These are phyloP conservation scores for Aristolochia fimbriata DNA, from an alignment of 164 flowering plant genomes.

Conservation along the genomic window DNA sequence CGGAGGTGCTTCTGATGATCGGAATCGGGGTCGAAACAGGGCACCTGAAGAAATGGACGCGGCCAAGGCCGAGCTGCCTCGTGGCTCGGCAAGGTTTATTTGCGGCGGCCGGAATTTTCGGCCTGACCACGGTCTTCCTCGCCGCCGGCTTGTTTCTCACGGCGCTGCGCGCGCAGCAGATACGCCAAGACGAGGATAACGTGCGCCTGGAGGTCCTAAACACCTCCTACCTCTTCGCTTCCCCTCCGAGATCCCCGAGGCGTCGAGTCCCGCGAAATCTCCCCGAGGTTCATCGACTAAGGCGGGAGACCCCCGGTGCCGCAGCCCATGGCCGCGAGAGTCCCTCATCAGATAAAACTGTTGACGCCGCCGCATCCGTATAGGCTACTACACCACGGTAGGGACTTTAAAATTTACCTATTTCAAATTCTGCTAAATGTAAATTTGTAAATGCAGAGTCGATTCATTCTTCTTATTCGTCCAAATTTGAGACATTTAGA, in stretches of 20 bases:
- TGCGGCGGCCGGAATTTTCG: constrained; percentile 65
- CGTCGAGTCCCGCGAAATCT: constrained; percentile 9
- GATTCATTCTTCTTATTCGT: too few species aligned
- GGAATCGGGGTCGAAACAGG: constrained; percentile 84
- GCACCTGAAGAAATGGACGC: constrained; percentile 53
- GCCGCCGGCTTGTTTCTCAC: constrained; percentile 62
- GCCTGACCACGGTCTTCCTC: constrained; percentile 51
- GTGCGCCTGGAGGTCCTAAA: constrained; percentile 41
- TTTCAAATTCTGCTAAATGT: too few species aligned
- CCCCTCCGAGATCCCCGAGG: constrained; percentile 50
- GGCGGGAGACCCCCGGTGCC: too few species aligned
- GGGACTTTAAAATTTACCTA: too few species aligned
- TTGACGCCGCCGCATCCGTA: background rate
- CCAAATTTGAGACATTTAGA: too few species aligned
- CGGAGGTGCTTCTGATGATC: constrained; percentile 58
- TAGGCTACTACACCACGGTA: too few species aligned
- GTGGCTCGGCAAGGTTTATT: constrained; percentile 49
- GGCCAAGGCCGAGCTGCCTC: constrained; percentile 47
- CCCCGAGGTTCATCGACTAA: constrained; percentile 16
- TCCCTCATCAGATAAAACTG: constrained; percentile 1
- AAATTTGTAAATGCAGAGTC: too few species aligned
- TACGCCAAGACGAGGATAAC: constrained; percentile 31
- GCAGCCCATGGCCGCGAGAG: too few species aligned
- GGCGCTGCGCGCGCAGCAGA: constrained; percentile 40
- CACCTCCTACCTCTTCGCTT: constrained; percentile 40